phyloP scores from a whole-genome alignment of 768 basidiomycete genomes.

The Bullera alba region DNA sequence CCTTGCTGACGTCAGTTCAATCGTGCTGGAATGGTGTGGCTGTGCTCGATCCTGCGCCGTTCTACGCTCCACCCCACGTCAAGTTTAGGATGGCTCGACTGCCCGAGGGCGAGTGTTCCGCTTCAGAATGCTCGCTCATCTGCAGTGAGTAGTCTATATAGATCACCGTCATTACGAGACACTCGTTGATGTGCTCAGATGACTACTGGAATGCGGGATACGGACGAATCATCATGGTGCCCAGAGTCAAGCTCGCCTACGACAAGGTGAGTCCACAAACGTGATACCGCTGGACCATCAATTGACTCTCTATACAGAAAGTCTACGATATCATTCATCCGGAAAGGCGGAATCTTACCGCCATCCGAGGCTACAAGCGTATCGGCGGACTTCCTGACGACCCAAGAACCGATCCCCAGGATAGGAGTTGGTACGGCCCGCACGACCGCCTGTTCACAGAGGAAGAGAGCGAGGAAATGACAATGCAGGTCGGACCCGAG shows the following conservation, averaged over 20 bases:
- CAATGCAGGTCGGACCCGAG: conserved; percentile 73
- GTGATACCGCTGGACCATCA: neutral
- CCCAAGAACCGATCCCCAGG: conserved; percentile 92
- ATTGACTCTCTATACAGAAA: conserved; percentile 52
- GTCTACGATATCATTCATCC: conserved; percentile 96
- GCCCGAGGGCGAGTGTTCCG: conserved; percentile 82
- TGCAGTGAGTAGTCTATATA: conserved; percentile 53
- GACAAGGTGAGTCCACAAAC: conserved; percentile 57
- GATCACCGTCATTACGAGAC: neutral
- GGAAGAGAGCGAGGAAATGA: conserved; percentile 71
- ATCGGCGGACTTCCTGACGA: conserved; percentile 97
- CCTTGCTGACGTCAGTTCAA: conserved; percentile 55
- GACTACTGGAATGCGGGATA: conserved; percentile 97
- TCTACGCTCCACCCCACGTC: conserved; percentile 85
- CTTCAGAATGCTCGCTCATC: conserved; percentile 89
- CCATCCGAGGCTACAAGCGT: conserved; percentile 85
- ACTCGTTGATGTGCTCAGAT: conserved; percentile 44
- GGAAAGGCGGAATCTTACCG: conserved; percentile 77
- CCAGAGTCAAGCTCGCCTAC: conserved; percentile 91
- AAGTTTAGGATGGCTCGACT: conserved; percentile 92
- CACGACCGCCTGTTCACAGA: conserved; percentile 88
- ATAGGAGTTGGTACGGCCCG: conserved; percentile 95
- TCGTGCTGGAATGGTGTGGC: conserved; percentile 99
- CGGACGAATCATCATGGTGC: conserved; percentile 95
- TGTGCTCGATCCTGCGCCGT: conserved; percentile 87